phyloP scores from a whole-genome alignment of 371 early-diverging fungal genomes.

The Aphelidium insulamus region DNA sequence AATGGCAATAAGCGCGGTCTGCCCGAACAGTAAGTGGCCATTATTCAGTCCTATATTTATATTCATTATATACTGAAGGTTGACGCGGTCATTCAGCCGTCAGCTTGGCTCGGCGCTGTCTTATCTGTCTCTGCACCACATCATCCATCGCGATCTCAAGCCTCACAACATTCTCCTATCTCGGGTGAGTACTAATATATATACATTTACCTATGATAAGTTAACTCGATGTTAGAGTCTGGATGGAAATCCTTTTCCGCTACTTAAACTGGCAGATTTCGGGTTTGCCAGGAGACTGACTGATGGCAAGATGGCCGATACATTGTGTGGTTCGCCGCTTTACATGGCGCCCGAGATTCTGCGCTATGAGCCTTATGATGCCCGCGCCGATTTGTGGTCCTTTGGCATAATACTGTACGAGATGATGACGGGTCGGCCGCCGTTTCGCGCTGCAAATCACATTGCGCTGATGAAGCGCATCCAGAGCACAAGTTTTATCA shows the following conservation, averaged over 20 bases:
- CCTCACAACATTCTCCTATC: conserved; percentile 40
- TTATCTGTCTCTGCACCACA: conserved; percentile 52
- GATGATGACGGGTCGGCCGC: conserved; percentile 68
- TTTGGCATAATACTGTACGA: conserved; percentile 88
- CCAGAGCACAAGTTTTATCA: conserved; percentile 44
- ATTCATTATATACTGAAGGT: background rate
- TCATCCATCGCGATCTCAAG: conserved; percentile 94
- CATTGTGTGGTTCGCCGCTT: conserved; percentile 82
- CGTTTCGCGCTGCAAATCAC: conserved; percentile 80
- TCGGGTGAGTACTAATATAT: background rate
- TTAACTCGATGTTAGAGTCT: background rate
- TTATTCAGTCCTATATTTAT: conserved; percentile 1
- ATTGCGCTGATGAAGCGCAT: conserved; percentile 69
- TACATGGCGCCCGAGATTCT: conserved; percentile 96
- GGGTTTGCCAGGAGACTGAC: conserved; percentile 82
- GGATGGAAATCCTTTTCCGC: conserved; percentile 23
- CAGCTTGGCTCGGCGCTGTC: conserved; percentile 45
- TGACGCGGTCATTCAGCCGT: conserved; percentile 1
- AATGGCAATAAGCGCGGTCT: conserved; percentile 21
- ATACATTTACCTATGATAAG: background rate
- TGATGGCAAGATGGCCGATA: conserved; percentile 62
- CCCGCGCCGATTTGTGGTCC: conserved; percentile 90
- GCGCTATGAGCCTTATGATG: conserved; percentile 72
- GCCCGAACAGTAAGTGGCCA: conserved; percentile 2
- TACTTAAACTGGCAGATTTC: conserved; percentile 84